Conservation (phyloP, 768 basidiomycete species). For the Suillus weaverae region DNA sequence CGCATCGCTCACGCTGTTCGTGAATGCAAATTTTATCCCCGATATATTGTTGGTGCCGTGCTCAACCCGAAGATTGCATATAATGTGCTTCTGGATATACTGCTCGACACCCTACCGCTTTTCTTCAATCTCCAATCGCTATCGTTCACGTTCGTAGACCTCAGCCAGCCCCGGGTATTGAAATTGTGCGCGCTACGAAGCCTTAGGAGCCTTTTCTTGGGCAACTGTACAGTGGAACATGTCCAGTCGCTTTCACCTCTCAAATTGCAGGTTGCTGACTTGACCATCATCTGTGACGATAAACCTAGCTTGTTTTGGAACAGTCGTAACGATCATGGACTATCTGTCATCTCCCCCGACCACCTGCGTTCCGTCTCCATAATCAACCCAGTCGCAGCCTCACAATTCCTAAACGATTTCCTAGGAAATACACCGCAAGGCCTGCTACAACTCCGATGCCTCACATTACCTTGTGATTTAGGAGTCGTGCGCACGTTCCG, state of each 20-base stretch:
- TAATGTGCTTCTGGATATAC: neutral
- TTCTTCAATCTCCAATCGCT: constrained; percentile 8
- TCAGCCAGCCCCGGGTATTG: neutral
- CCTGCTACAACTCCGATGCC: neutral
- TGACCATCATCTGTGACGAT: constrained; percentile 3
- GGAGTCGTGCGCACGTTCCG: constrained; percentile 3
- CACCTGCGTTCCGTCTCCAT: constrained; percentile 8
- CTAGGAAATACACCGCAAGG: neutral
- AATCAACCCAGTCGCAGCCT: neutral
- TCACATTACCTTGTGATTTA: constrained; percentile 6
- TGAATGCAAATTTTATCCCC: constrained; percentile 8
- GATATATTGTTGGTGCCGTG: constrained; percentile 7
- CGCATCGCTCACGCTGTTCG: constrained; percentile 6
- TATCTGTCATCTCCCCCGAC: constrained; percentile 5
- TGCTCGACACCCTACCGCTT: constrained; percentile 7
- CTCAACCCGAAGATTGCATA: neutral
- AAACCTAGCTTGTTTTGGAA: neutral
- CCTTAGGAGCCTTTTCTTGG: neutral
- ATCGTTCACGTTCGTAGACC: constrained; percentile 9
- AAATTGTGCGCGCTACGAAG: constrained; percentile 5
- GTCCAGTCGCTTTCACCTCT: neutral
- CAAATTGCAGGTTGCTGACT: neutral
- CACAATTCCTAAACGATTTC: neutral
- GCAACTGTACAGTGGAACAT: constrained; percentile 4
- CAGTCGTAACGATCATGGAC: neutral